These are phyloP conservation scores for Fusarium floridanum DNA, from an alignment of 2,329 filamentous ascomycete genomes.

Conservation along the genomic window DNA sequence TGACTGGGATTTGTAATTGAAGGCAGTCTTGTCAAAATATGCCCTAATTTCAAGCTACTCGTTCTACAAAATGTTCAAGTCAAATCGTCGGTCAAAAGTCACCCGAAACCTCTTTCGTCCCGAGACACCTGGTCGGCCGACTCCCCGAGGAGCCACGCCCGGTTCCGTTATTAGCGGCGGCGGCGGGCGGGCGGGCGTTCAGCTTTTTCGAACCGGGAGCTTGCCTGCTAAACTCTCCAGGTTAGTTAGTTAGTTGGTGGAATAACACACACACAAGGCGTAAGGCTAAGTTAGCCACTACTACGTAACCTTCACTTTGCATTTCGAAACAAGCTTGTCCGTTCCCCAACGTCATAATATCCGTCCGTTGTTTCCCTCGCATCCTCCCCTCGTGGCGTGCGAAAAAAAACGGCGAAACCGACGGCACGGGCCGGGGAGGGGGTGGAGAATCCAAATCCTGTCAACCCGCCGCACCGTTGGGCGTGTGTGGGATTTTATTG, in stretches of 20 bases:
- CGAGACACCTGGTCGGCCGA: constrained; percentile 48
- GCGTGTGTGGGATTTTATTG: background rate
- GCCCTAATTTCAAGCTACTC: constrained; percentile 64
- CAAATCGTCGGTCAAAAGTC: constrained; percentile 53
- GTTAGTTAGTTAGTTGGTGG: background rate
- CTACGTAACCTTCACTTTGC: background rate
- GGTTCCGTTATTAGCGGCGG: background rate
- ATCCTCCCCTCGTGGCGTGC: background rate
- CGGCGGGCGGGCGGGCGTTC: background rate
- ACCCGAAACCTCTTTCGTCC: background rate
- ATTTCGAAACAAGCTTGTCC: background rate
- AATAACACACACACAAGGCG: background rate
- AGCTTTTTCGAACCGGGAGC: background rate
- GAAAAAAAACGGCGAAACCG: background rate
- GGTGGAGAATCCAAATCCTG: background rate
- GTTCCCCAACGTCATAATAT: no score
- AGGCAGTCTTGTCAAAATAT: constrained; percentile 64
- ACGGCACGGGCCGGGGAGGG: background rate
- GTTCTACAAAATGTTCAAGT: constrained; percentile 59
- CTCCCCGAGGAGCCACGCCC: background rate
- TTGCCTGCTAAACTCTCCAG: background rate
- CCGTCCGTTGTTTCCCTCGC: background rate
- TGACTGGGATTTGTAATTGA: constrained; percentile 58
- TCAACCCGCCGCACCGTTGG: background rate
- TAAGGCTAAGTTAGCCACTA: background rate